Percentiles rank a stretch among this genome's conserved stretches.
Conservation (phyloP, 805 yeast genomes). For the Yarrowia porcina region DNA sequence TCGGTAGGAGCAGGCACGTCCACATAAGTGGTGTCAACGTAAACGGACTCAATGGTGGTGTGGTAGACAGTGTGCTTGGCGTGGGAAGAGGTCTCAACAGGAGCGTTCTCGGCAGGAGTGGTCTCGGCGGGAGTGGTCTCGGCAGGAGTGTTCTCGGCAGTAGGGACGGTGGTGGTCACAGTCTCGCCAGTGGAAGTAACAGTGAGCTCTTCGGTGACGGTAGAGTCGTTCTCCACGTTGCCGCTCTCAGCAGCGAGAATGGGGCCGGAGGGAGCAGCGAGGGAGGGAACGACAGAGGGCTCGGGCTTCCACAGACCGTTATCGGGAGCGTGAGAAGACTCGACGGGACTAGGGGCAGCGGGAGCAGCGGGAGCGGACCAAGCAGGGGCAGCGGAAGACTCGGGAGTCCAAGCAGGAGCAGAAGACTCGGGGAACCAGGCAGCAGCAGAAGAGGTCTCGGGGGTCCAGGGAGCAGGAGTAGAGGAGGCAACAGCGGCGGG, state of each 20-base stretch:
- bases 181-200: background rate
- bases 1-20: background rate
- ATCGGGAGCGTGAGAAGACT: background rate
- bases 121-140: background rate
- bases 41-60: background rate
- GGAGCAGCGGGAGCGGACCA: background rate
- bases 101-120: background rate
- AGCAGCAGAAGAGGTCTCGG: background rate
- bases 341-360: background rate
- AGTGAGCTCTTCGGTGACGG: background rate
- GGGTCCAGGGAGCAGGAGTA: background rate
- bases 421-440: background rate
- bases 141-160: background rate
- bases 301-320: conserved; percentile 9
- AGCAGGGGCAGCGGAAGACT: background rate
- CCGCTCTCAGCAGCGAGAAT: background rate
- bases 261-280: background rate
- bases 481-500: background rate
- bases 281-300: background rate
- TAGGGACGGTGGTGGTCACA: background rate
- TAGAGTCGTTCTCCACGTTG: background rate
- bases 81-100: background rate
- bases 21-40: background rate
- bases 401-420: background rate
- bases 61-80: conserved; percentile 4